Evolutionary conservation across 306 rosid species (phyloP).

Genomic region (Trichosanthes truncata): DNA sequence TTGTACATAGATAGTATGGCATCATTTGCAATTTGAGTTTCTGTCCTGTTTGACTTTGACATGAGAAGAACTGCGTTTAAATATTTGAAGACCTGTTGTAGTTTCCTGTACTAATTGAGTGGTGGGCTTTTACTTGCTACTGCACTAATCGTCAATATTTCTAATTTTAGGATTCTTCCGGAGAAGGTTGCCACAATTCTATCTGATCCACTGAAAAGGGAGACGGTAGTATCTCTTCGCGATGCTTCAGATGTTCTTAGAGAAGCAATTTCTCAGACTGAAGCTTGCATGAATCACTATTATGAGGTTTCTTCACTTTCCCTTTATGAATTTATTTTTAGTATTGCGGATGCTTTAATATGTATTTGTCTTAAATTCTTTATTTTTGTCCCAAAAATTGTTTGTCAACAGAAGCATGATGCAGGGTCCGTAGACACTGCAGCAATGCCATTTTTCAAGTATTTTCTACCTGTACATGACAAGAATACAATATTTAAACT

Average conservation of each 20-base stretch:
- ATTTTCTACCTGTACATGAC: not conserved
- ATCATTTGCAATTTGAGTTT: not conserved
- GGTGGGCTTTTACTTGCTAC: not conserved
- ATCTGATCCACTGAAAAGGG: slow-evolving; percentile 64
- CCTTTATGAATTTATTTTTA: not conserved
- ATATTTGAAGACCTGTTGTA: not conserved
- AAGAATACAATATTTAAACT: not conserved
- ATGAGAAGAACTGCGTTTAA: not conserved
- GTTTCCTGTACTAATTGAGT: not conserved
- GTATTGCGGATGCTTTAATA: not conserved
- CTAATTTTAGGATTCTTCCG: slow-evolving; percentile 61
- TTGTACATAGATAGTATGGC: not conserved
- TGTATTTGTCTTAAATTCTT: not conserved
- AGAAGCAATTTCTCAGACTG: slow-evolving; percentile 84
- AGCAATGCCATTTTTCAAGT: not conserved
- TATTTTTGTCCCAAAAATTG: not conserved
- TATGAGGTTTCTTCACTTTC: slow-evolving; percentile 57
- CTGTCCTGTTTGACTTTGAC: not conserved
- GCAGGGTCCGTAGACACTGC: not conserved
- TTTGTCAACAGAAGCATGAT: not conserved
- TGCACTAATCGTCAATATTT: slow-evolving; percentile 8
- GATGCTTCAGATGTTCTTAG: slow-evolving; percentile 92
- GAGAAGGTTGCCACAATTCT: slow-evolving; percentile 56
- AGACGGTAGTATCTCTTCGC: slow-evolving; percentile 47
- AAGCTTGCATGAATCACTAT: slow-evolving; percentile 54